phyloP scores from a whole-genome alignment of 2,329 filamentous ascomycete species.

The Mollisia scopiformis region DNA sequence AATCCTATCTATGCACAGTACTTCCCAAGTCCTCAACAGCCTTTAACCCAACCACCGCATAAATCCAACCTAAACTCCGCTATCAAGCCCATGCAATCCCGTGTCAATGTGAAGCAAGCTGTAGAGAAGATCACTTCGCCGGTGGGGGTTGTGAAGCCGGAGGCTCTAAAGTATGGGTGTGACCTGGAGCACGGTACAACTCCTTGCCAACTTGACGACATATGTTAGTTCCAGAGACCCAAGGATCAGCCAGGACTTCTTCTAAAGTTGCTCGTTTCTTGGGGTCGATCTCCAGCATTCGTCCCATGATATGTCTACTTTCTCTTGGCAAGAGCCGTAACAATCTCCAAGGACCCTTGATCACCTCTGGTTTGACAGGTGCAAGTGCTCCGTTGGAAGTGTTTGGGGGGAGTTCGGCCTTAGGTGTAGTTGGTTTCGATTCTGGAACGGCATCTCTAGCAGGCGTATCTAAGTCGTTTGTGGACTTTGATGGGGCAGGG shows the following conservation, averaged over 20 bases:
- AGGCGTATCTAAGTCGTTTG: slow-evolving; percentile 24
- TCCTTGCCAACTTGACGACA: slow-evolving; percentile 83
- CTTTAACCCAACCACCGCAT: slow-evolving; percentile 1
- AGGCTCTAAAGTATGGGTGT: slow-evolving; percentile 85
- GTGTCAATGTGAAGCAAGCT: not conserved
- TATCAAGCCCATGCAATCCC: slow-evolving; percentile 15
- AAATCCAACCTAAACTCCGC: slow-evolving; percentile 18
- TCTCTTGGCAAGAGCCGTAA: slow-evolving; percentile 86
- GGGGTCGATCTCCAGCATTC: slow-evolving; percentile 91
- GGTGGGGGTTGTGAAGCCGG: slow-evolving; percentile 48
- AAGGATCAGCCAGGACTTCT: slow-evolving; percentile 85
- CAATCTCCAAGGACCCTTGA: slow-evolving; percentile 91
- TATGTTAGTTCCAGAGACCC: slow-evolving; percentile 84
- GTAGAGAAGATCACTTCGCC: slow-evolving; percentile 20
- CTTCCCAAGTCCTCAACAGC: slow-evolving; percentile 7
- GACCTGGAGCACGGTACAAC: slow-evolving; percentile 73
- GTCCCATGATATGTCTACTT: slow-evolving; percentile 83
- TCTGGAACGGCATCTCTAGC: slow-evolving; percentile 26
- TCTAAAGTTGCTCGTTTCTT: slow-evolving; percentile 80
- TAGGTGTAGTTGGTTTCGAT: slow-evolving; percentile 12
- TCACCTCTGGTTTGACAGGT: slow-evolving; percentile 68
- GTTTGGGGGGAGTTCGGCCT: slow-evolving; percentile 18
- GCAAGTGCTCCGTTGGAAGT: slow-evolving; percentile 21
- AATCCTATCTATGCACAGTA: slow-evolving; percentile 22
- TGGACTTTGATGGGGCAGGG: slow-evolving; percentile 30